Conservation (phyloP, 2,329 filamentous ascomycete species). For the Aspergillus sp. region DNA sequence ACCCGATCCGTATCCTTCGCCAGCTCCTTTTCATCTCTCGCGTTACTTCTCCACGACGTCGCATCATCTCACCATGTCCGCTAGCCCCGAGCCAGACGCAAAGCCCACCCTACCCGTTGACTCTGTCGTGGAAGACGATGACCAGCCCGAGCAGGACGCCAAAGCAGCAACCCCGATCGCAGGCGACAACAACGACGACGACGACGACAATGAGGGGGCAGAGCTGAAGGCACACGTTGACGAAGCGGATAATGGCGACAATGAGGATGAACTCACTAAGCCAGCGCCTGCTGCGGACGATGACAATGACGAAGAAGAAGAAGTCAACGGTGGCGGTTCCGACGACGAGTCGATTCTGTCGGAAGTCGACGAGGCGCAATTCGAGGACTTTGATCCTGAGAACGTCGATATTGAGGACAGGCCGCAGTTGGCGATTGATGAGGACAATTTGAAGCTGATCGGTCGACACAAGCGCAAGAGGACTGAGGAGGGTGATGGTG, state of each 20-base stretch:
- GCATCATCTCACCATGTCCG: constrained; percentile 26
- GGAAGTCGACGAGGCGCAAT: constrained; percentile 59
- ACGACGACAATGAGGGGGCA: constrained; percentile 6
- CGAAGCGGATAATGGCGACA: constrained; percentile 13
- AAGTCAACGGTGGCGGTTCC: constrained; percentile 37
- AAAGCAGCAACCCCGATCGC: constrained; percentile 22
- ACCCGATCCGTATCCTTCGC: constrained; percentile 5
- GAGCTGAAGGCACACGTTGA: constrained; percentile 6
- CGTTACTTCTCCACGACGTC: neutral
- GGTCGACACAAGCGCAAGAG: constrained; percentile 61
- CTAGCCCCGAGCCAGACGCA: constrained; percentile 27
- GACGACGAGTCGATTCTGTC: constrained; percentile 58
- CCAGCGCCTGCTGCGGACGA: constrained; percentile 16
- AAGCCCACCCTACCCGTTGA: constrained; percentile 13
- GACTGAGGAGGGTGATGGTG: constrained; percentile 53
- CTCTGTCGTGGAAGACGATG: constrained; percentile 6
- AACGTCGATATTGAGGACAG: constrained; percentile 57
- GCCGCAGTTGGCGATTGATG: constrained; percentile 53
- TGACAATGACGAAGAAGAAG: constrained; percentile 13
- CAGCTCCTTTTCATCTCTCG: constrained; percentile 1
- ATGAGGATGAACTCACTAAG: constrained; percentile 8
- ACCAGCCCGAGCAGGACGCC: constrained; percentile 17
- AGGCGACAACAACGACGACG: constrained; percentile 14
- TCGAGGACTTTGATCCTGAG: constrained; percentile 57
- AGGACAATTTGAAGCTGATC: constrained; percentile 54